These are phyloP conservation scores for Exophiala aquamarina DNA, from an alignment of 2,329 filamentous ascomycete species.

Conservation along the genomic window DNA sequence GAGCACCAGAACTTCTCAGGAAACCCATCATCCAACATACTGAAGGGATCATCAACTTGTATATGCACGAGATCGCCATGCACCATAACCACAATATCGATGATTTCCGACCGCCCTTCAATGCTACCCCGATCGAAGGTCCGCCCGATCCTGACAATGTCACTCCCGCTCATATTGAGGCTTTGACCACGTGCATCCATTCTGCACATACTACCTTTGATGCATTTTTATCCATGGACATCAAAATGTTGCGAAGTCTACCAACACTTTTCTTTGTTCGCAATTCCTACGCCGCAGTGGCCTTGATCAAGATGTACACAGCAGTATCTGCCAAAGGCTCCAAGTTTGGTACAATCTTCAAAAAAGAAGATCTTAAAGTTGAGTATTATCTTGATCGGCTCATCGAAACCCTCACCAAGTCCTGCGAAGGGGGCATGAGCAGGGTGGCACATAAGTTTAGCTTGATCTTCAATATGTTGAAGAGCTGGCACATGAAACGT, in stretches of 20 bases:
- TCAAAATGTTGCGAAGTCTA: conserved; percentile 60
- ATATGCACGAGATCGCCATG: conserved; percentile 74
- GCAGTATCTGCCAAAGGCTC: conserved; percentile 63
- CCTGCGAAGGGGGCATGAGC: conserved; percentile 63
- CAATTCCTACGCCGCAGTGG: conserved; percentile 69
- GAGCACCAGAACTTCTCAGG: conserved; percentile 50
- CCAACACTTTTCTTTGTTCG: conserved; percentile 72
- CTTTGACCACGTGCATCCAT: conserved; percentile 65
- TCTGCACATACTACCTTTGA: conserved; percentile 68
- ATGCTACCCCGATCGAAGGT: conserved; percentile 33
- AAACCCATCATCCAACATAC: conserved; percentile 63
- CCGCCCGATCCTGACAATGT: conserved; percentile 34
- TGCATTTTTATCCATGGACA: conserved; percentile 62
- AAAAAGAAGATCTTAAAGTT: conserved; percentile 64
- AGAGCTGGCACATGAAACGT: conserved; percentile 62
- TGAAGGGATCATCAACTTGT: conserved; percentile 66
- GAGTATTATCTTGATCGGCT: conserved; percentile 69
- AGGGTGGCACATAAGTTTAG: conserved; percentile 69
- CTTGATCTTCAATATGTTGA: conserved; percentile 68
- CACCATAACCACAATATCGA: conserved; percentile 62
- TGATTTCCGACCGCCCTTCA: conserved; percentile 47
- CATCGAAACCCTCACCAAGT: conserved; percentile 65
- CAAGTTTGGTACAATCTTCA: conserved; percentile 69
- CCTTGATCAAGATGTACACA: conserved; percentile 73
- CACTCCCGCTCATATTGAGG: conserved; percentile 63